Base-by-base conservation (phyloP, 2,329 filamentous ascomycete species). In the Fusarium secorum region DNA sequence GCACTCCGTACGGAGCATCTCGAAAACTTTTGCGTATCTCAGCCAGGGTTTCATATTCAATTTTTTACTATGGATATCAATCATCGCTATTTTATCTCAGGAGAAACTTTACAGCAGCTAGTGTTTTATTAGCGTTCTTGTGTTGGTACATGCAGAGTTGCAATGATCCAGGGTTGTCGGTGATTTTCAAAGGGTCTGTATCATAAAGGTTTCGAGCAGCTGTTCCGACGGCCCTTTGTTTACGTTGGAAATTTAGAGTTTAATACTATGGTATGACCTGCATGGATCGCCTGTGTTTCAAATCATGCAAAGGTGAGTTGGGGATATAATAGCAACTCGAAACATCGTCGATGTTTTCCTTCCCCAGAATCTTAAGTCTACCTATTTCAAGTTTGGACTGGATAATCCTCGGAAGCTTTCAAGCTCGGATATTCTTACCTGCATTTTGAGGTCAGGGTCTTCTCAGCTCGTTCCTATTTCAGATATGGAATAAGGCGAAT, bases 261-360 rank as follows among this genome's bases (percentile, higher is more conserved):
- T 30, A 35, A 33, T 49, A 33, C 46, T 49, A 49, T 49, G 15
- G 41, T 32, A 63, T 63, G 38, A 49, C 48, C 56, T 56, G 44
- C 63, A 67, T 61, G 46, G 56, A 66, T 73, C 63, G 45, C 38
- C 59, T 15, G 24, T 42, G 41, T 57, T 55, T 63, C 57, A 54
- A 60, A 63, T 45, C 36, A 41, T 28, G 56, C 39, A 38, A 45
- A 42, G 18, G 35, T 26, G n/a, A 44, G 38, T 49, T 60, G n/a
- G 14, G 14, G 35, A 51, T n/a, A 55, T 11, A 51, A 61, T 66
- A 26, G 56, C 20, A 22, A 41, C 55, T 51, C 15, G 45, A 51
- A 63, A 52, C 24, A 55, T 51, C 14, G 20, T 24, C n/a, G 24
- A 17, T 30, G 52, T 61, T 24, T 20, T 26, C 35, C 33, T 42